Base-by-base conservation (phyloP, 1,139 yeast genomes). In the Nakaseomyces nivariensis region DNA sequence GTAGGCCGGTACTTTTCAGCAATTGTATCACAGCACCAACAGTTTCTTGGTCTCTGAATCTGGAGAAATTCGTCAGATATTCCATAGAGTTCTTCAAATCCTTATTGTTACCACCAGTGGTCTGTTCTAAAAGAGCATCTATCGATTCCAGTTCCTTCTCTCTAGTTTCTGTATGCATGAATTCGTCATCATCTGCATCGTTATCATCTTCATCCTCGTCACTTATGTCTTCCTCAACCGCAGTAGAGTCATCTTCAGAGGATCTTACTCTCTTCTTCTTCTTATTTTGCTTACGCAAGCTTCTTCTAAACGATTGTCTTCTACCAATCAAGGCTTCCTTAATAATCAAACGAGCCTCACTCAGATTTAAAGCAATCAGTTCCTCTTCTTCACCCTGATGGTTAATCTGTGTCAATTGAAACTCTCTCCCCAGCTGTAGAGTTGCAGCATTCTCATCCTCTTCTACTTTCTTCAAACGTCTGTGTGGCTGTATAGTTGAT, bases 1-100 rank as follows among this genome's bases (percentile, higher is more conserved):
- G 98, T 61, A 92, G 72, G 37, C 82, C 82, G 48, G 86, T 79
- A 51, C 88, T 79, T 60, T 82, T 85, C 60, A 90, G 73, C 57
- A 90, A 72, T 60, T 85, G 85, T 63, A 90, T 97, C 34, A 89
- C 97, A 0, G 97, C 96, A 54, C 87, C 84, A 36, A 95, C 92
- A 0, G 97, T 87, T 54, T 90, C 92, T 48, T 89, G 85, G 66
- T 89, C 95, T 69, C 88, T 83, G 69, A 90, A 92, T 58, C 97
- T 75, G 7, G 97, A 83, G 71, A 92, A 92, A 46, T 79, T 81
- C 4, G 94, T 78, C 55, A 94, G 73, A 65, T 88, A 89, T 64
- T 89, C 94, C 67, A 92, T 78, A 1, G 98, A 88, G 67, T 92
- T 92, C 66, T 92, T 89, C 70, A 92, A 75, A 50, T 92, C 94